A percentile compares a stretch with the other conserved stretches of the same genome.
Evolutionary conservation across 345 rosid genomes (phyloP).

Genomic region (Camelina sativa): DNA sequence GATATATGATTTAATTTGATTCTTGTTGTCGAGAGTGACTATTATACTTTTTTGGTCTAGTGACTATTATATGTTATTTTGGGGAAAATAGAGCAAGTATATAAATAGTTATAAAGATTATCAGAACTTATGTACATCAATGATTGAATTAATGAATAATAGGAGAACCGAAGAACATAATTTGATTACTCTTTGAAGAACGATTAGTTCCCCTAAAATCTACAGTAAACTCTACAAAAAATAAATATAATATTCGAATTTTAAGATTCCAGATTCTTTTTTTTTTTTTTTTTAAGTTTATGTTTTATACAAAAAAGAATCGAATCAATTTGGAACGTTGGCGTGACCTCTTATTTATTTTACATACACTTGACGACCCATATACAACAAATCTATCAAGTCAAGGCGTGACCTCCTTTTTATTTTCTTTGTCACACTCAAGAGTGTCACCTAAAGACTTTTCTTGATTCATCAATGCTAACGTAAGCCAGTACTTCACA

Average conservation of each 20-base stretch:
- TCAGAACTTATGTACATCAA: neutral
- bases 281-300: too few relatives aligned
- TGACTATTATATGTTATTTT: neutral
- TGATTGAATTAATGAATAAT: neutral
- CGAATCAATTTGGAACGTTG: too few relatives aligned
- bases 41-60: neutral
- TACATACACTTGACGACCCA: too few relatives aligned
- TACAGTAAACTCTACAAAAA: slow-evolving; percentile 16
- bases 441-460: slow-evolving; percentile 9
- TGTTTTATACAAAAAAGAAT: too few relatives aligned
- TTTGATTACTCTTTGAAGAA: neutral
- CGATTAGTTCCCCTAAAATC: neutral
- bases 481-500: slow-evolving; percentile 23
- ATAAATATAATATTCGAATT: neutral
- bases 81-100: neutral
- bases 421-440: slow-evolving; percentile 25
- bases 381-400: neutral
- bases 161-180: slow-evolving; percentile 5
- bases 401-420: neutral
- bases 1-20: neutral
- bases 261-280: neutral
- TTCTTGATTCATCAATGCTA: slow-evolving; percentile 29
- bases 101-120: neutral
- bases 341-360: too few relatives aligned
- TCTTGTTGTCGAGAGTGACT: neutral